Evolutionary conservation across 208 protist genomes (phyloP).

Genomic region (Wallacemonas collosoma): DNA sequence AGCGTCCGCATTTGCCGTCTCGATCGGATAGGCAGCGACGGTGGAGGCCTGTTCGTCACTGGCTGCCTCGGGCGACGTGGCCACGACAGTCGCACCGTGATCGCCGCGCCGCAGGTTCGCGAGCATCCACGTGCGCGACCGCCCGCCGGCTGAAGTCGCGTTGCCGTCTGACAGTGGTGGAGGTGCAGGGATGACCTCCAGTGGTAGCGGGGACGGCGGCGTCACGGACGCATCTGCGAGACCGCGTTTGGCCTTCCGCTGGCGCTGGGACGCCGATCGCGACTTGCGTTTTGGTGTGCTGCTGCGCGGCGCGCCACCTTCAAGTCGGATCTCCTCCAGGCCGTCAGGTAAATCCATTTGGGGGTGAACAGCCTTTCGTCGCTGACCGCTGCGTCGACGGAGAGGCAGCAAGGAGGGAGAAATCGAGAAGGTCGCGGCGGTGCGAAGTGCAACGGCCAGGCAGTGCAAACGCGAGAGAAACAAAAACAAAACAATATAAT

Average conservation of each 20-base stretch:
- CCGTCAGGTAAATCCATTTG: neutral
- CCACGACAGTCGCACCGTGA: neutral
- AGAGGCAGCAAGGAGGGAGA: no score
- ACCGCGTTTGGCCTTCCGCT: constrained; percentile 11
- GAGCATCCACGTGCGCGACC: constrained; percentile 16
- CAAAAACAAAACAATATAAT: no score
- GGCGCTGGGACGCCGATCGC: neutral
- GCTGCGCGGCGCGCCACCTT: neutral
- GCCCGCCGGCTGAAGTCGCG: neutral
- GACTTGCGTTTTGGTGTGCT: neutral
- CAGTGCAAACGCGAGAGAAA: no score
- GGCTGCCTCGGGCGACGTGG: neutral
- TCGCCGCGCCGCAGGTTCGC: constrained; percentile 7
- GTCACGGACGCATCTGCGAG: neutral
- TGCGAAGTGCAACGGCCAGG: no score
- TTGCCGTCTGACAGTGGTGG: neutral
- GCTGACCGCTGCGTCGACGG: no score
- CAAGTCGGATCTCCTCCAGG: neutral
- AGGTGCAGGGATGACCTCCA: neutral
- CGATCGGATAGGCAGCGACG: constrained; percentile 4
- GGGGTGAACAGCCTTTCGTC: no score
- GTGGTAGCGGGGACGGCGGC: neutral
- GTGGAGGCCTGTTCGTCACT: constrained; percentile 2
- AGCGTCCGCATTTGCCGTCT: neutral
- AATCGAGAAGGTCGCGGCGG: no score